Base-by-base conservation (phyloP, 768 basidiomycete species). In the Boletus tomentosulus region DNA sequence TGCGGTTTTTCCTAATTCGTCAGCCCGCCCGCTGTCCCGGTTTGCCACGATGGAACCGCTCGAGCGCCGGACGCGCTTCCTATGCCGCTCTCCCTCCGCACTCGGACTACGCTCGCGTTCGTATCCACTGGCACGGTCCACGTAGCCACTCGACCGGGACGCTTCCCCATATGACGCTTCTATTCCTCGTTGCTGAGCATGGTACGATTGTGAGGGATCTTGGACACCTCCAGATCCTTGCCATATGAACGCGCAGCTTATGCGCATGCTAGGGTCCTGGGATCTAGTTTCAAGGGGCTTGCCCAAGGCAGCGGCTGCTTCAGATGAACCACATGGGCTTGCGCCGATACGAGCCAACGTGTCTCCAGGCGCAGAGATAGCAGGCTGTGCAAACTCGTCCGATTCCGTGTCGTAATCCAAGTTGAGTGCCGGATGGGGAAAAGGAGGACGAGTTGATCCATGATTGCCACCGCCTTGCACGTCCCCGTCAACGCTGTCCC, bases 11-110 rank as follows among this genome's bases (percentile, higher is more conserved):
- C 62, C 56, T 55, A 54, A 62, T 64, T 34, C 30, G 48, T 61
- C 57, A 1, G 15, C 12, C 13, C 27, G 19, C 30, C 45, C 44
- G 27, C 50, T 48, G 35, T 50, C 55, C 45, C 46, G 50, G 38
- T 48, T 50, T 53, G 44, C 51, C 44, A 53, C 58, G 57, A 57
- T 30, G 27, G 55, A 48, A 55, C 55, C 50, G 51, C 57, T 57
- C 11, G 37, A 28, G n/a, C 54, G 52, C 42, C 66, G 64, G 45
- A 51, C 27, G 46, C 68, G 69, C 66, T 69, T 69, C 62, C 31
- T 41, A 4, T 56, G 61, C 62, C 68, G 66, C 51, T 58, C 70
- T 61, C 57, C 43, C 44, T 59, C 68, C 69, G 51, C 50, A 31
- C 57, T 61, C 34, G 34, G 50, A 52, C 58, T 60, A 16, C 57